Conservation (phyloP, 176 grass and related monocot species). For the Bonia amplexicaulis region DNA sequence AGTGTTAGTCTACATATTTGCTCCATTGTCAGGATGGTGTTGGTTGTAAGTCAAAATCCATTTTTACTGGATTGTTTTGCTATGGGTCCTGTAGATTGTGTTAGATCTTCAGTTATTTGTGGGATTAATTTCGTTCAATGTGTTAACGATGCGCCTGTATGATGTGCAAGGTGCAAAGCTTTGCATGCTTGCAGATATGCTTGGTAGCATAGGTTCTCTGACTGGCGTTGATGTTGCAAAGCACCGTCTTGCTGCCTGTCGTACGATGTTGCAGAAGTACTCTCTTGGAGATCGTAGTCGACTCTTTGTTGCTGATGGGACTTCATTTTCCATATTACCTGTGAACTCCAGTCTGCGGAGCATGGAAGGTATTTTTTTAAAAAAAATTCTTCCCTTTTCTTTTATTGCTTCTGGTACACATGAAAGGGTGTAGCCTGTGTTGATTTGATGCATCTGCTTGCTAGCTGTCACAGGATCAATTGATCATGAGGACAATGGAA, state of each 20-base stretch:
- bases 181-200: slow-evolving; percentile 88
- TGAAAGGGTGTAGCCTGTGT: neutral
- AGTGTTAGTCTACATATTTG: neutral
- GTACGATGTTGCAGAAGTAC: slow-evolving; percentile 91
- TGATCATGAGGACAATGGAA: slow-evolving; percentile 29
- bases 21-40: neutral
- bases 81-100: neutral
- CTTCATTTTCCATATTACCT: slow-evolving; percentile 79
- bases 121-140: neutral
- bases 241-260: slow-evolving; percentile 76
- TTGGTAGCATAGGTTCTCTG: slow-evolving; percentile 66
- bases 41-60: neutral
- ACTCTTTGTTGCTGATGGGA: slow-evolving; percentile 91
- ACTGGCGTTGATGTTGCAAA: slow-evolving; percentile 94
- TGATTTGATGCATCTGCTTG: slow-evolving; percentile 22
- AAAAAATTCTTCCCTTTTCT: neutral
- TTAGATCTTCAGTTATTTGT: slow-evolving; percentile 10
- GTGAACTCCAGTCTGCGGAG: slow-evolving; percentile 17
- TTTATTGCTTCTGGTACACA: slow-evolving; percentile 3
- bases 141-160: slow-evolving; percentile 3
- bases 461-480: slow-evolving; percentile 33
- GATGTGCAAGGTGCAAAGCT: slow-evolving; percentile 77
- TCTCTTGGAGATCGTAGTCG: slow-evolving; percentile 68
- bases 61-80: neutral
- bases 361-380: neutral